phyloP scores from a whole-genome alignment of 1,139 yeast genomes.

The Suhomyces coccinellae region DNA sequence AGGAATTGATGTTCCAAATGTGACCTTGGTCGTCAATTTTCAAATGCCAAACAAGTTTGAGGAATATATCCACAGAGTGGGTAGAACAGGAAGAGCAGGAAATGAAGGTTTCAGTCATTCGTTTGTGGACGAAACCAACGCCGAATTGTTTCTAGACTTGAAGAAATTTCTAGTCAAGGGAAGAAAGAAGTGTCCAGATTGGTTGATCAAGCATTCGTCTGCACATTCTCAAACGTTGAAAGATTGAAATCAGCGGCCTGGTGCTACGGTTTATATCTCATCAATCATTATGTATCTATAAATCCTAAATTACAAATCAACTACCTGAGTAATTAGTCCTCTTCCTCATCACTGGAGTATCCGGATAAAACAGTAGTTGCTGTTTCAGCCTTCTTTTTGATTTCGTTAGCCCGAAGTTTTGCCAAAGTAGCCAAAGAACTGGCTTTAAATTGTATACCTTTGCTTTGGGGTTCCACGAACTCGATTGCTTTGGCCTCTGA shows the following conservation, averaged over 20 bases:
- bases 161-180: constrained; percentile 52
- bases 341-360: constrained; percentile 20
- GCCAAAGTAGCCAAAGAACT: constrained; percentile 6
- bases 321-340: constrained; percentile 1
- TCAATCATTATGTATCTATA: constrained; percentile 2
- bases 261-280: neutral
- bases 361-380: constrained; percentile 12
- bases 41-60: constrained; percentile 76
- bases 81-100: constrained; percentile 97
- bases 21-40: constrained; percentile 79
- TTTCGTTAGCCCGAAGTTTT: constrained; percentile 3
- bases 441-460: constrained; percentile 3
- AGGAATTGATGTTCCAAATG: constrained; percentile 85
- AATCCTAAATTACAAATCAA: neutral
- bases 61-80: constrained; percentile 88
- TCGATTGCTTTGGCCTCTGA: neutral
- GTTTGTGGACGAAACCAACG: constrained; percentile 62
- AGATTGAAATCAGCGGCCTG: constrained; percentile 12
- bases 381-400: neutral
- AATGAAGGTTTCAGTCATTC: constrained; percentile 73
- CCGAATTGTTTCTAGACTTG: constrained; percentile 52
- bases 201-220: constrained; percentile 41
- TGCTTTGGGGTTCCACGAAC: neutral
- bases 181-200: constrained; percentile 51
- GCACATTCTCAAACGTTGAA: constrained; percentile 19